Evolutionary conservation across 805 yeast species (phyloP).

Genomic region (Cyberlindnera euphorbiiphila): DNA sequence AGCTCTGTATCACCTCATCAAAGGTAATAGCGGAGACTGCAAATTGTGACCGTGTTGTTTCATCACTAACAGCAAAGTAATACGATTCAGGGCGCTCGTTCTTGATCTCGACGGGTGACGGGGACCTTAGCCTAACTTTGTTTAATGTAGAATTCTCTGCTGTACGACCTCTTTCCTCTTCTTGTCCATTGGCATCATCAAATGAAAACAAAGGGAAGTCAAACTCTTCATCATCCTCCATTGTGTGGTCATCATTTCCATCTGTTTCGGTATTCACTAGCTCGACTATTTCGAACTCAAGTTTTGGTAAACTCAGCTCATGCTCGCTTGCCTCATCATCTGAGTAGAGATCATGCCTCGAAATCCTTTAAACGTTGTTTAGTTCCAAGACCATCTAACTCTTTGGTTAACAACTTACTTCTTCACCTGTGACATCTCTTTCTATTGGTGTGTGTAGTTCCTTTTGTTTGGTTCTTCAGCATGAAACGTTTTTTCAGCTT

Average conservation of each 20-base stretch:
- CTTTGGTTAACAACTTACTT: background rate
- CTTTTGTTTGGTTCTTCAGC: too few species aligned
- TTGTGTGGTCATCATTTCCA: background rate
- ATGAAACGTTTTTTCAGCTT: too few species aligned
- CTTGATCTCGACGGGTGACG: conserved; percentile 22
- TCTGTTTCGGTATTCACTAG: conserved; percentile 1
- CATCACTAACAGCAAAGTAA: conserved; percentile 19
- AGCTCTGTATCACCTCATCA: conserved; percentile 15
- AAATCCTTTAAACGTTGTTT: conserved; percentile 13
- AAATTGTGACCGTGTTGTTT: conserved; percentile 9
- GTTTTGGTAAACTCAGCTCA: conserved; percentile 23
- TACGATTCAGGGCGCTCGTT: conserved; percentile 25
- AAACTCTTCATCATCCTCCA: conserved; percentile 20
- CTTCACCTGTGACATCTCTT: background rate
- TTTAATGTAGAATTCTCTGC: conserved; percentile 10
- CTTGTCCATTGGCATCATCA: conserved; percentile 16
- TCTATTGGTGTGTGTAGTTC: too few species aligned
- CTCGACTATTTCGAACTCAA: conserved; percentile 28
- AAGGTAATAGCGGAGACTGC: conserved; percentile 16
- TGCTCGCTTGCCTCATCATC: conserved; percentile 15
- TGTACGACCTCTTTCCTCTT: conserved; percentile 16
- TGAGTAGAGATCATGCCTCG: conserved; percentile 23
- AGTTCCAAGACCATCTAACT: background rate
- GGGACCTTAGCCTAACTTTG: conserved; percentile 23
- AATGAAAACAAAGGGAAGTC: conserved; percentile 29